Conservation (phyloP, 805 yeast genomes). For the Metschnikowia kofuensis region DNA sequence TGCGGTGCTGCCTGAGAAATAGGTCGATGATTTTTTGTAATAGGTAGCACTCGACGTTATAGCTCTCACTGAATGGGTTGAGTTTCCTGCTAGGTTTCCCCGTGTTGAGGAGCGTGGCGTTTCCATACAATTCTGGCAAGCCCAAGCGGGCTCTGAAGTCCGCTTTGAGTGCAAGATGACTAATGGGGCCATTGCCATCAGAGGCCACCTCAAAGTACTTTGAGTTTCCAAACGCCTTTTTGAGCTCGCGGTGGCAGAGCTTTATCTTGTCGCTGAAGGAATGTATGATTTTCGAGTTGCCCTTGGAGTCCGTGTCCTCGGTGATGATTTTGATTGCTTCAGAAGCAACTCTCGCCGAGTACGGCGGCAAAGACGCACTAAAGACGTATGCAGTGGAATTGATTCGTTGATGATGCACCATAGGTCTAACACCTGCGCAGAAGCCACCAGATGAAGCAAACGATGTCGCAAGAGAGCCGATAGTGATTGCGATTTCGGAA, state of each 20-base stretch:
- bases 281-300: slow-evolving; percentile 31
- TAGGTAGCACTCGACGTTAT: slow-evolving; percentile 54
- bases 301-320: slow-evolving; percentile 29
- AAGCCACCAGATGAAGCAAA: slow-evolving; percentile 90
- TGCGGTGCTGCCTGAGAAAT: slow-evolving; percentile 46
- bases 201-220: slow-evolving; percentile 54
- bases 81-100: slow-evolving; percentile 43
- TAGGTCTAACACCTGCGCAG: slow-evolving; percentile 79
- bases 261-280: slow-evolving; percentile 41
- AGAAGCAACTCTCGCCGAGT: slow-evolving; percentile 67
- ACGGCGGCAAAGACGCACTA: slow-evolving; percentile 93
- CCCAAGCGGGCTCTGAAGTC: slow-evolving; percentile 42
- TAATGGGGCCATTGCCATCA: slow-evolving; percentile 56
- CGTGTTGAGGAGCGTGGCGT: slow-evolving; percentile 39
- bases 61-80: slow-evolving; percentile 40
- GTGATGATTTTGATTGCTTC: slow-evolving; percentile 49
- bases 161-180: slow-evolving; percentile 60
- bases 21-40: slow-evolving; percentile 66
- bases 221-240: slow-evolving; percentile 33
- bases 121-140: slow-evolving; percentile 52
- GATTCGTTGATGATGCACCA: slow-evolving; percentile 90
- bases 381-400: slow-evolving; percentile 88
- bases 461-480: slow-evolving; percentile 81
- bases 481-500: slow-evolving; percentile 73
- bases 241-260: slow-evolving; percentile 39